A percentile compares a stretch with the other conserved stretches of the same genome.
These are phyloP conservation scores for Grosmannia huntii DNA, from an alignment of 2,329 filamentous ascomycete genomes.

Conservation along the genomic window DNA sequence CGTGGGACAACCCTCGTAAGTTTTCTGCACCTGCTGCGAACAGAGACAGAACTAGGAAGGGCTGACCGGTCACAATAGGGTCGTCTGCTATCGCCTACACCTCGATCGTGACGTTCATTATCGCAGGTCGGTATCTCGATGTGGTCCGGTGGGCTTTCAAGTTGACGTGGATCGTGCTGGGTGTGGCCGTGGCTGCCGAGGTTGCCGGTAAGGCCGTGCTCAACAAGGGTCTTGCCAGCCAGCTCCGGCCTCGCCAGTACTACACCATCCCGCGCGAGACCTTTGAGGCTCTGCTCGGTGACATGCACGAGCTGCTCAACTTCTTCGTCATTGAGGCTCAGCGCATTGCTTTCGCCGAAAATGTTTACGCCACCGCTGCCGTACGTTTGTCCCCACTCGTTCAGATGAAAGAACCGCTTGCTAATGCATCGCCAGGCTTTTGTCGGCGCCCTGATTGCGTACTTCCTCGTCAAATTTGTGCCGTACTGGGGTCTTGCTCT, in stretches of 20 bases:
- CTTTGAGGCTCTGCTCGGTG: slow-evolving; percentile 46
- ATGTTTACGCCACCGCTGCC: slow-evolving; percentile 43
- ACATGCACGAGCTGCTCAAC: slow-evolving; percentile 56
- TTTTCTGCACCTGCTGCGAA: slow-evolving; percentile 8
- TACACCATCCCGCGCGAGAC: slow-evolving; percentile 53
- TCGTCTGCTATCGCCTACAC: slow-evolving; percentile 53
- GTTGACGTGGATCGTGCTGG: slow-evolving; percentile 50
- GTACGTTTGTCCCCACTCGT: slow-evolving; percentile 29
- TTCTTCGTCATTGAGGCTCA: slow-evolving; percentile 60
- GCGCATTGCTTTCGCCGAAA: slow-evolving; percentile 56
- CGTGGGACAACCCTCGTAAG: slow-evolving; percentile 56
- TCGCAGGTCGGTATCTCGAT: slow-evolving; percentile 53
- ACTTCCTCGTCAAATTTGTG: slow-evolving; percentile 56
- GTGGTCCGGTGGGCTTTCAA: slow-evolving; percentile 53
- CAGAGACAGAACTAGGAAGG: not conserved
- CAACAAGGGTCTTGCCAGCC: slow-evolving; percentile 48
- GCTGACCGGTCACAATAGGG: slow-evolving; percentile 24
- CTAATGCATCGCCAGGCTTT: slow-evolving; percentile 33
- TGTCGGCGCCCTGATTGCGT: slow-evolving; percentile 48
- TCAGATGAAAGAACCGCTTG: not conserved
- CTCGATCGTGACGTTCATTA: slow-evolving; percentile 44
- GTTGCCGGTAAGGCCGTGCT: slow-evolving; percentile 47
- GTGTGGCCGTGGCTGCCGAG: slow-evolving; percentile 48
- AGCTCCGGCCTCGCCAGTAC: slow-evolving; percentile 54
- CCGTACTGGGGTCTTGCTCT: slow-evolving; percentile 57